Conservation (phyloP, 495 filamentous ascomycete genomes). For the Penicillium macrosclerotiorum region DNA sequence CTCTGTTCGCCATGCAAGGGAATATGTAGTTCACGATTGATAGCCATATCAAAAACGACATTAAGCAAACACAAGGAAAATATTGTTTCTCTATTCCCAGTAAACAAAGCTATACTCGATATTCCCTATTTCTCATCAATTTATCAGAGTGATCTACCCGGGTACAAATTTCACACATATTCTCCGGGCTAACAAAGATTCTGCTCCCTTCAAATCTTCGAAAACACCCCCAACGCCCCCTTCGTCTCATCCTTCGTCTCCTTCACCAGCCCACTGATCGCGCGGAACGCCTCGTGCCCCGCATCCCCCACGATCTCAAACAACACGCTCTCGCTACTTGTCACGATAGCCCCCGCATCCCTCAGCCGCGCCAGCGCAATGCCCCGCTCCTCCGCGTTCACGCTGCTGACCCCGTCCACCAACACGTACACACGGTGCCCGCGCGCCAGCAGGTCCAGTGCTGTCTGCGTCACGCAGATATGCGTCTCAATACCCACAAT, state of each 20-base stretch:
- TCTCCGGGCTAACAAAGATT: no score
- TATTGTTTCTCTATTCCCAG: no score
- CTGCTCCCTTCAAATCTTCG: slow-evolving; percentile 61
- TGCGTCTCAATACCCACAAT: slow-evolving; percentile 87
- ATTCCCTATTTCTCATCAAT: no score
- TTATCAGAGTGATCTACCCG: no score
- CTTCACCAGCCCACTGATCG: slow-evolving; percentile 74
- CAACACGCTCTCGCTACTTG: slow-evolving; percentile 85
- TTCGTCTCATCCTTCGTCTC: slow-evolving; percentile 66
- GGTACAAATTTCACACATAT: no score
- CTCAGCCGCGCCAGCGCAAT: slow-evolving; percentile 75
- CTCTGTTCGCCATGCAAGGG: no score
- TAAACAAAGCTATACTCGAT: no score
- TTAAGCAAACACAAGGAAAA: no score
- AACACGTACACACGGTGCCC: slow-evolving; percentile 85
- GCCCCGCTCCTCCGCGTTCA: slow-evolving; percentile 75
- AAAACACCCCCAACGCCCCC: slow-evolving; percentile 60
- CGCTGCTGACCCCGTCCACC: slow-evolving; percentile 87
- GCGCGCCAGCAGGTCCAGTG: slow-evolving; percentile 69
- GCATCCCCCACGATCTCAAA: slow-evolving; percentile 95
- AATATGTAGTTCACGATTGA: background rate
- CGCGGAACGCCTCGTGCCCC: slow-evolving; percentile 63
- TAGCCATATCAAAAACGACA: background rate
- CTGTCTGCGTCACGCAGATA: slow-evolving; percentile 92
- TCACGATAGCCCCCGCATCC: slow-evolving; percentile 74